Percentiles rank a stretch among this genome's conserved stretches.
Evolutionary conservation across 202 grass and related monocot species (phyloP).

Genomic region (Bolboschoenoplectus hybrid): DNA sequence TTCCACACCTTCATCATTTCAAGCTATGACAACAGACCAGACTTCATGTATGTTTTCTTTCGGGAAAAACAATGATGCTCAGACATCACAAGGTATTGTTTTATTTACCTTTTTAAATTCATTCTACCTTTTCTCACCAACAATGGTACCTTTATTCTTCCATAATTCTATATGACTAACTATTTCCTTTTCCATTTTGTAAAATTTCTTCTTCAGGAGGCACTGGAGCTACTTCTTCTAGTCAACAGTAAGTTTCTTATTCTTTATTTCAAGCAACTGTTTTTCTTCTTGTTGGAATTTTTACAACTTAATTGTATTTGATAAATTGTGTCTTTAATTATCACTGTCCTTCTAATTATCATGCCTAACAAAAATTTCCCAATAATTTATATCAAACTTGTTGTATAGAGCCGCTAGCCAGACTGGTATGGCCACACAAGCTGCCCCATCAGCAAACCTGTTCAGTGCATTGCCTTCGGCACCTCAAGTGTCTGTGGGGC

Average conservation of each 20-base stretch:
- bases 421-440: slow-evolving; percentile 62
- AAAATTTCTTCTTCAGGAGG: slow-evolving; percentile 19
- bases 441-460: slow-evolving; percentile 57
- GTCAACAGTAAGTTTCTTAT: slow-evolving; percentile 26
- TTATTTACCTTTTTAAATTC: not conserved
- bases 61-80: slow-evolving; percentile 33
- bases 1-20: slow-evolving; percentile 33
- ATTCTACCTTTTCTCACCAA: not conserved
- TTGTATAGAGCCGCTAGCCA: slow-evolving; percentile 54
- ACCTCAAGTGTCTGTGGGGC: slow-evolving; percentile 79
- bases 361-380: slow-evolving; percentile 15
- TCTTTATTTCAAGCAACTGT: not conserved
- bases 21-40: slow-evolving; percentile 30
- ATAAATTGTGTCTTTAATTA: slow-evolving; percentile 34
- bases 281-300: slow-evolving; percentile 25
- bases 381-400: slow-evolving; percentile 38
- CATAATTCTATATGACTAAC: slow-evolving; percentile 23
- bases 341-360: slow-evolving; percentile 28
- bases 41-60: slow-evolving; percentile 48
- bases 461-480: slow-evolving; percentile 77
- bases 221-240: slow-evolving; percentile 4
- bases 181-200: not conserved
- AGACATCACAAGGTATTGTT: slow-evolving; percentile 40
- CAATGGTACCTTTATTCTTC: not conserved
- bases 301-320: slow-evolving; percentile 23